Evolutionary conservation across 1,139 yeast species (phyloP).

Genomic region (Taiozyma sp.): DNA sequence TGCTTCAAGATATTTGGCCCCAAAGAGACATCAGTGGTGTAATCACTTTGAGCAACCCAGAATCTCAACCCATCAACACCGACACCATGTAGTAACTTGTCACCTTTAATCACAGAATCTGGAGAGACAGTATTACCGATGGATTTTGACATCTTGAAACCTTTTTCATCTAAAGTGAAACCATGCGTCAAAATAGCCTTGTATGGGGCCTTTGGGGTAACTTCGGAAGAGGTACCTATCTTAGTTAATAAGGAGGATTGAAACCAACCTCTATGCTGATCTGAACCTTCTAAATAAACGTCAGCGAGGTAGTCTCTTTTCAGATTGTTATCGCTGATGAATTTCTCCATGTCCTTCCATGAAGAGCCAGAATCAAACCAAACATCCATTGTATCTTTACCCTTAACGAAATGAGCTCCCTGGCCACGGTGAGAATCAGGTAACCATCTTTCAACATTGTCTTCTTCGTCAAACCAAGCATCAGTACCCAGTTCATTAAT

Average conservation of each 20-base stretch:
- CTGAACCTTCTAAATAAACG: constrained; percentile 88
- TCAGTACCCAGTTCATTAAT: constrained; percentile 59
- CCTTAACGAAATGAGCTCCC: constrained; percentile 49
- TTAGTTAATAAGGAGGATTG: constrained; percentile 88
- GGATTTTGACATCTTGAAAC: constrained; percentile 91
- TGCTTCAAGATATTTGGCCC: constrained; percentile 71
- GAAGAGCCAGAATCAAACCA: constrained; percentile 98
- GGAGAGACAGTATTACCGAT: constrained; percentile 82
- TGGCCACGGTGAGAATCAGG: constrained; percentile 42
- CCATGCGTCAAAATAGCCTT: constrained; percentile 85
- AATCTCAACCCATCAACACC: constrained; percentile 91
- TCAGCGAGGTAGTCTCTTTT: constrained; percentile 51
- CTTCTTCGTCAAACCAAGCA: constrained; percentile 68
- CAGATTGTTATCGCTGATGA: constrained; percentile 27
- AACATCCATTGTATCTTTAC: constrained; percentile 94
- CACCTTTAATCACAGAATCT: constrained; percentile 59
- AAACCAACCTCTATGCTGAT: constrained; percentile 99
- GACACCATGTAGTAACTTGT: constrained; percentile 44
- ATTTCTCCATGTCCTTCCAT: constrained; percentile 64
- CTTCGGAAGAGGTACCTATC: constrained; percentile 39
- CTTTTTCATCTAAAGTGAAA: constrained; percentile 80
- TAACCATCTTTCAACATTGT: constrained; percentile 64
- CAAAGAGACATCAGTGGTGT: constrained; percentile 72
- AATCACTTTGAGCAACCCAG: constrained; percentile 90
- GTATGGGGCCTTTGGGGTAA: constrained; percentile 55